Evolutionary conservation across 192 early-diverging fungal genomes (phyloP).

Genomic region (Dissophora globulifera): DNA sequence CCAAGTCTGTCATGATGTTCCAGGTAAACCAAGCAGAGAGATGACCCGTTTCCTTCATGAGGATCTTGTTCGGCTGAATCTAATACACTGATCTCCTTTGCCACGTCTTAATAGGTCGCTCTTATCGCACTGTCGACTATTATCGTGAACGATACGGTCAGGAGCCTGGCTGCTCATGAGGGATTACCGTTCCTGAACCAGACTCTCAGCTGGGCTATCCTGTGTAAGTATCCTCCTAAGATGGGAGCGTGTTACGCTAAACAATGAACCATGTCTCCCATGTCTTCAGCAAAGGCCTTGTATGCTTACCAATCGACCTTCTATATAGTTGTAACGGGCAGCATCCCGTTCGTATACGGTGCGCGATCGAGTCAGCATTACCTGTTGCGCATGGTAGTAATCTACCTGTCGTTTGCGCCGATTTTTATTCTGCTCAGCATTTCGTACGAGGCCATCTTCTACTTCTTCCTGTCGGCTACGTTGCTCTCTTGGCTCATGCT

Average conservation of each 20-base stretch:
- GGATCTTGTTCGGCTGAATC: too few relatives aligned
- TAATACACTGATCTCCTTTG: too few relatives aligned
- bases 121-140: slow-evolving; percentile 66
- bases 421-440: slow-evolving; percentile 88
- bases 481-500: slow-evolving; percentile 82
- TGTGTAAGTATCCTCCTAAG: too few relatives aligned
- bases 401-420: slow-evolving; percentile 89
- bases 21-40: slow-evolving; percentile 31
- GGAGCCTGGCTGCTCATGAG: slow-evolving; percentile 62
- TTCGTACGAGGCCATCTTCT: slow-evolving; percentile 91
- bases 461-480: slow-evolving; percentile 80
- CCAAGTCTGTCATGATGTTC: slow-evolving; percentile 34
- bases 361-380: slow-evolving; percentile 74
- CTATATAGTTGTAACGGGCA: slow-evolving; percentile 62
- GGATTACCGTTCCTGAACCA: slow-evolving; percentile 80
- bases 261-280: too few relatives aligned
- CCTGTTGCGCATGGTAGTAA: slow-evolving; percentile 79
- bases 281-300: too few relatives aligned
- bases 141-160: slow-evolving; percentile 71
- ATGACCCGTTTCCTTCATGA: too few relatives aligned
- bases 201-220: slow-evolving; percentile 69
- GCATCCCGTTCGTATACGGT: slow-evolving; percentile 73
- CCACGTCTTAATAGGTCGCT: slow-evolving; percentile 58
- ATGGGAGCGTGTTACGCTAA: too few relatives aligned
- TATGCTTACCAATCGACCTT: too few relatives aligned